Percentiles rank a stretch among this genome's conserved stretches.
Evolutionary conservation across 2,329 filamentous ascomycete species (phyloP).

Genomic region (Colletotrichum lini): DNA sequence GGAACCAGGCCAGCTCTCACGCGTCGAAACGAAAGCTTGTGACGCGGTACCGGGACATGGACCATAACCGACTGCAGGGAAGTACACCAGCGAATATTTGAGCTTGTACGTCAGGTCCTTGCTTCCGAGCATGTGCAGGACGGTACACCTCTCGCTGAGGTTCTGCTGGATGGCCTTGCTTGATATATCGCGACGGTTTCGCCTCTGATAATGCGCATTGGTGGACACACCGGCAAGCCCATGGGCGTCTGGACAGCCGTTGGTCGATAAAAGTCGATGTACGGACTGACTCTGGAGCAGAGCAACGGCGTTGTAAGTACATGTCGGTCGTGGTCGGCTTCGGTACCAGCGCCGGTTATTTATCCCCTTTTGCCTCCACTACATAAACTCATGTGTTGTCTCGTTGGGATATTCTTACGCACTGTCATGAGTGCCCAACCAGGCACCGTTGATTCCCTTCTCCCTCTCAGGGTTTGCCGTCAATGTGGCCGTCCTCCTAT

Average conservation of each 20-base stretch:
- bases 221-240: neutral
- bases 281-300: neutral
- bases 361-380: no score
- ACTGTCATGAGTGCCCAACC: neutral
- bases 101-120: neutral
- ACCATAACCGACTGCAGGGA: neutral
- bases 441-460: neutral
- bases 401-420: neutral
- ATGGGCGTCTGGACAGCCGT: neutral
- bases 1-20: neutral
- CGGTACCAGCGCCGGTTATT: neutral
- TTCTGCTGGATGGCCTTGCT: neutral
- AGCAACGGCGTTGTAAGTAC: no score
- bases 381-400: no score
- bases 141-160: neutral
- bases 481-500: neutral
- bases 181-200: neutral
- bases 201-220: conserved; percentile 11
- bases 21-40: no score
- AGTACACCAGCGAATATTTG: neutral
- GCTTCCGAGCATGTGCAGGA: neutral
- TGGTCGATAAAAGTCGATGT: neutral
- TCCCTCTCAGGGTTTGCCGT: neutral
- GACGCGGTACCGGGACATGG: no score
- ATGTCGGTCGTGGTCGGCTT: neutral